A percentile compares a stretch with the other conserved stretches of the same genome.
Evolutionary conservation across 306 rosid genomes (phyloP).

Genomic region (Dryas alaskensis): DNA sequence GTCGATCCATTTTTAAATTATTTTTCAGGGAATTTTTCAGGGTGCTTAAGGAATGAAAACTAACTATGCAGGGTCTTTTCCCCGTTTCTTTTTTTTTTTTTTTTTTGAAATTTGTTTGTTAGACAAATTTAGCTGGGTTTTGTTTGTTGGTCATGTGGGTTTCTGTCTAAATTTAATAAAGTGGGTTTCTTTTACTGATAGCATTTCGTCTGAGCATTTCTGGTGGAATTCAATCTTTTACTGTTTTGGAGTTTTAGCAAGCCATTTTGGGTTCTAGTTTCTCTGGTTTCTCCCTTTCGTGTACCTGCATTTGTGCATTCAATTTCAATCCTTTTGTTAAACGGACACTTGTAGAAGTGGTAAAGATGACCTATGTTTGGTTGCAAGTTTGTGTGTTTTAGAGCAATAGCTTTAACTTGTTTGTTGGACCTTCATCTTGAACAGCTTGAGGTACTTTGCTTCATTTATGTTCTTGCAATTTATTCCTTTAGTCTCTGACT

Average conservation of each 20-base stretch:
- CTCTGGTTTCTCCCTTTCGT: slow-evolving; percentile 19
- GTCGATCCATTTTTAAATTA: slow-evolving; percentile 21
- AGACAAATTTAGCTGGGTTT: slow-evolving; percentile 22
- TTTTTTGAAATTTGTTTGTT: slow-evolving; percentile 25
- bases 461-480: not conserved
- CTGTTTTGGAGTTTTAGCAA: slow-evolving; percentile 36
- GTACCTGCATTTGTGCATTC: not conserved
- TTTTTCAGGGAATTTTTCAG: slow-evolving; percentile 9
- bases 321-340: no score
- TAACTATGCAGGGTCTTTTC: slow-evolving; percentile 10
- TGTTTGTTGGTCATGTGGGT: slow-evolving; percentile 26
- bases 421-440: slow-evolving; percentile 11
- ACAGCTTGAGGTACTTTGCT: slow-evolving; percentile 14
- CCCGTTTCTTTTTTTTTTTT: not conserved
- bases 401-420: not conserved
- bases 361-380: not conserved
- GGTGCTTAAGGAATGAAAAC: not conserved
- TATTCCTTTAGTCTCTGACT: not conserved
- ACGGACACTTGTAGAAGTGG: not conserved
- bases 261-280: slow-evolving; percentile 51
- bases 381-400: not conserved
- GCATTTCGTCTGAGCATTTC: slow-evolving; percentile 14
- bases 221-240: no score
- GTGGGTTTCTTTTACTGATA: slow-evolving; percentile 22
- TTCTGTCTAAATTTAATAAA: slow-evolving; percentile 43